Conservation (phyloP, 2,329 filamentous ascomycete genomes). For the Falciphora oryzae region DNA sequence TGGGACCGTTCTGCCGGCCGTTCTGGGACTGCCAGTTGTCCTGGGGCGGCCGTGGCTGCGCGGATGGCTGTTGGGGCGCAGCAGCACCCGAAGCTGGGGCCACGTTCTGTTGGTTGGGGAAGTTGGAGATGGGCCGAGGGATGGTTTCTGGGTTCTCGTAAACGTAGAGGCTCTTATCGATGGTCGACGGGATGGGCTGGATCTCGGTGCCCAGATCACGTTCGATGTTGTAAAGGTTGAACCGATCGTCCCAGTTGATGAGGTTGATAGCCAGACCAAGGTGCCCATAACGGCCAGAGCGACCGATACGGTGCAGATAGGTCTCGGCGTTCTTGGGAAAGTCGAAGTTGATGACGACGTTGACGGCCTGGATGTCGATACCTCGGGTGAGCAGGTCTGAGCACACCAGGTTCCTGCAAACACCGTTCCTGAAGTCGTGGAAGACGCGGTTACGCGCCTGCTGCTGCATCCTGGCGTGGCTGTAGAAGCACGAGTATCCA, state of each 20-base stretch:
- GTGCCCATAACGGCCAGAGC: slow-evolving; percentile 94
- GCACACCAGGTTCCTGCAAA: slow-evolving; percentile 96
- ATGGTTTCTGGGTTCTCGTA: slow-evolving; percentile 96
- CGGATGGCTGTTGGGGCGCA: slow-evolving; percentile 18
- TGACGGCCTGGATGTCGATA: slow-evolving; percentile 99
- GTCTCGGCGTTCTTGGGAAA: slow-evolving; percentile 99
- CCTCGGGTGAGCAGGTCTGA: slow-evolving; percentile 95
- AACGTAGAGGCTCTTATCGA: slow-evolving; percentile 97
- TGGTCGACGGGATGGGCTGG: slow-evolving; percentile 85
- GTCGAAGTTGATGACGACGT: slow-evolving; percentile 99
- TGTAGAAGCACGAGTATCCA: slow-evolving; percentile 99
- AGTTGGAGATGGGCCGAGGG: slow-evolving; percentile 66
- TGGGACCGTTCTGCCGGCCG: slow-evolving; percentile 23
- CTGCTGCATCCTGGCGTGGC: slow-evolving; percentile 96
- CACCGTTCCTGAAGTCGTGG: slow-evolving; percentile 97
- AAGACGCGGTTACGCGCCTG: slow-evolving; percentile 96
- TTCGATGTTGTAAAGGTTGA: slow-evolving; percentile 98
- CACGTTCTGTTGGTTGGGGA: slow-evolving; percentile 26
- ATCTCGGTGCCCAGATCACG: slow-evolving; percentile 97
- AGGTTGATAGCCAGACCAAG: slow-evolving; percentile 96
- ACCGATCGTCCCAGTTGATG: slow-evolving; percentile 99
- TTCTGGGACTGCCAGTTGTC: slow-evolving; percentile 25
- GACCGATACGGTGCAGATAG: slow-evolving; percentile 95
- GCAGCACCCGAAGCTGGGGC: slow-evolving; percentile 5
- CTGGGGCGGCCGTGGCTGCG: slow-evolving; percentile 21